Percentiles rank a stretch among this genome's conserved stretches.
phyloP scores from a whole-genome alignment of 1,139 yeast species.

The Debaryomyces singareniensis region DNA sequence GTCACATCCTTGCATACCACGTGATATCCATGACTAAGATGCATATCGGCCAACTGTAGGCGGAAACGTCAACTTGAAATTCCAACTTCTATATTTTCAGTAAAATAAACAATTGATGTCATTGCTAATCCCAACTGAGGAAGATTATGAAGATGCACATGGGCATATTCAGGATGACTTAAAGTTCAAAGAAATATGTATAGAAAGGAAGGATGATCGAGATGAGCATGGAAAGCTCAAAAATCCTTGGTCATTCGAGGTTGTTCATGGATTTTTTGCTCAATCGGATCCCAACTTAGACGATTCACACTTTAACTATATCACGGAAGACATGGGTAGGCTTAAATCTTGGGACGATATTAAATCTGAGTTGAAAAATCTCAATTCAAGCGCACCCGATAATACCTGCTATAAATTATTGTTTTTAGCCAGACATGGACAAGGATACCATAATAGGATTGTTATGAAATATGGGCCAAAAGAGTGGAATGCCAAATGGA shows the following conservation, averaged over 20 bases:
- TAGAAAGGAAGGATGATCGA: constrained; percentile 7
- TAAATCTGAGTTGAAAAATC: constrained; percentile 21
- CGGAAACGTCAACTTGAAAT: no score
- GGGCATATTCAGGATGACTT: constrained; percentile 10
- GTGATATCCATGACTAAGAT: no score
- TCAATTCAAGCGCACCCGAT: constrained; percentile 29
- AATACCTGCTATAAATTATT: constrained; percentile 50
- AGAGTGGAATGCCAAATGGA: constrained; percentile 59
- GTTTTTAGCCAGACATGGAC: constrained; percentile 71
- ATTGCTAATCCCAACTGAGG: constrained; percentile 25
- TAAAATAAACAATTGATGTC: constrained; percentile 16
- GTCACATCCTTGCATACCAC: no score
- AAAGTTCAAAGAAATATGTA: constrained; percentile 7
- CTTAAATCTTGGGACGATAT: constrained; percentile 43
- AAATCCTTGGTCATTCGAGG: constrained; percentile 41
- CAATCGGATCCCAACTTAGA: constrained; percentile 46
- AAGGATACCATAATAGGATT: constrained; percentile 66
- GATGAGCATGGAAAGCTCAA: constrained; percentile 13
- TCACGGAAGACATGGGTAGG: constrained; percentile 44
- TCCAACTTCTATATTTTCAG: no score
- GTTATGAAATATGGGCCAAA: constrained; percentile 51
- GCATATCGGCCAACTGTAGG: no score
- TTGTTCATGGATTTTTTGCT: constrained; percentile 48
- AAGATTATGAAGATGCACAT: constrained; percentile 34
- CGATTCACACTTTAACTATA: constrained; percentile 43